These are phyloP conservation scores for Phytophthora hibernalis DNA, from an alignment of 352 stramenopile genomes.

Conservation along the genomic window DNA sequence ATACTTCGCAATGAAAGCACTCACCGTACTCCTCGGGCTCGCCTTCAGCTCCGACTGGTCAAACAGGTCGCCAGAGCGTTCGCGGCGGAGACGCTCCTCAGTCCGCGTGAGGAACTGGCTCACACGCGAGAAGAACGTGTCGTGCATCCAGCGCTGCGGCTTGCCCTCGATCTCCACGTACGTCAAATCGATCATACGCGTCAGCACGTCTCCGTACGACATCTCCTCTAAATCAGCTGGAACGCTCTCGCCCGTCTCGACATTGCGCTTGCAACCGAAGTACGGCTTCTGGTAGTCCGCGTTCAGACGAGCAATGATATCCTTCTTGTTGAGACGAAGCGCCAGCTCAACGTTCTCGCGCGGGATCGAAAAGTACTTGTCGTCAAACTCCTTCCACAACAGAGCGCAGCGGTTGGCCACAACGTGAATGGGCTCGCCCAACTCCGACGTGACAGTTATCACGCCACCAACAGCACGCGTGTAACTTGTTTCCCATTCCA, in stretches of 20 bases:
- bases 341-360: conserved; percentile 74
- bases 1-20: conserved; percentile 61
- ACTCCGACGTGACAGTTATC: conserved; percentile 84
- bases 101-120: conserved; percentile 75
- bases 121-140: conserved; percentile 70
- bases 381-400: conserved; percentile 87
- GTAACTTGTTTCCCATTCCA: conserved; percentile 86
- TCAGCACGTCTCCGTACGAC: conserved; percentile 84
- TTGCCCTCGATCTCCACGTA: conserved; percentile 63
- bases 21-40: conserved; percentile 52
- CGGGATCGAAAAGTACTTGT: conserved; percentile 85
- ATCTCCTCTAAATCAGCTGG: conserved; percentile 82
- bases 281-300: conserved; percentile 91
- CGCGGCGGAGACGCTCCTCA: conserved; percentile 71
- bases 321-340: conserved; percentile 76
- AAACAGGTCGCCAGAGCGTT: conserved; percentile 40
- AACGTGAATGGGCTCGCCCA: conserved; percentile 89
- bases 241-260: conserved; percentile 40
- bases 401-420: conserved; percentile 79
- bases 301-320: conserved; percentile 83
- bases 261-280: conserved; percentile 73
- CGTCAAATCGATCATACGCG: conserved; percentile 83
- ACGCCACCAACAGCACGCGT: conserved; percentile 69
- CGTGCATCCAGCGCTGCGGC: conserved; percentile 79
- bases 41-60: conserved; percentile 50